Conservation (phyloP, 2,329 filamentous ascomycete species). For the Dactylella cylindrospora region DNA sequence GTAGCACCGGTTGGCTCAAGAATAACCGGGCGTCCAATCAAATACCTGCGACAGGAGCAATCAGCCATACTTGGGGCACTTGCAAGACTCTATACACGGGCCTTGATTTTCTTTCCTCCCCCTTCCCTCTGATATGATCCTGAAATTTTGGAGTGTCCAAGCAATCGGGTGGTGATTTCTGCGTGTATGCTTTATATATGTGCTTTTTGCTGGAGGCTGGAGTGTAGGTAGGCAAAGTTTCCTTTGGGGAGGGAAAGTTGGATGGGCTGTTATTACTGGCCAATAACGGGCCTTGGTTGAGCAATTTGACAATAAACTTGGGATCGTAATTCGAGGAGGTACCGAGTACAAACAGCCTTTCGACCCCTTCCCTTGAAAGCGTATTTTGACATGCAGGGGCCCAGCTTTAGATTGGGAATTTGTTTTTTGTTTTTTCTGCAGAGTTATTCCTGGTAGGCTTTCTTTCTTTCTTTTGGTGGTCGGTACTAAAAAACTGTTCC, state of each 20-base stretch:
- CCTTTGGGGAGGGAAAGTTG: no score
- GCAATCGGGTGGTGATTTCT: no score
- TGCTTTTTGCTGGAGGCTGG: no score
- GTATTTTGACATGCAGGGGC: constrained; percentile 42
- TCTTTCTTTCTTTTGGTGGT: no score
- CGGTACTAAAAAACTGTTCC: constrained; percentile 3
- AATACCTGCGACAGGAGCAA: not conserved
- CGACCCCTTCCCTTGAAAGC: constrained; percentile 16
- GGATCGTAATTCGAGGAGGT: constrained; percentile 33
- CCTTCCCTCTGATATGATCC: no score
- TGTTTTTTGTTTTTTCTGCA: constrained; percentile 18
- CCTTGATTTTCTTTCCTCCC: no score
- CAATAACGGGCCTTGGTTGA: constrained; percentile 21
- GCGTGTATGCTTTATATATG: no score
- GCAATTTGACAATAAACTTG: constrained; percentile 27
- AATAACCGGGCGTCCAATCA: constrained; percentile 26
- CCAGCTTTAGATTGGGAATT: constrained; percentile 4
- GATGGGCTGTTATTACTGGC: no score
- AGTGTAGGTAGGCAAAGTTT: no score
- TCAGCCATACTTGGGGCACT: constrained; percentile 3
- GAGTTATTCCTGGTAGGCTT: constrained; percentile 9
- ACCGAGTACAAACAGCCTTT: constrained; percentile 25
- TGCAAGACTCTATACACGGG: constrained; percentile 35
- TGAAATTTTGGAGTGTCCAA: no score
- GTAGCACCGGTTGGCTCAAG: constrained; percentile 13